Evolutionary conservation across 768 basidiomycete genomes (phyloP).

Genomic region (Amyloporia xantha): DNA sequence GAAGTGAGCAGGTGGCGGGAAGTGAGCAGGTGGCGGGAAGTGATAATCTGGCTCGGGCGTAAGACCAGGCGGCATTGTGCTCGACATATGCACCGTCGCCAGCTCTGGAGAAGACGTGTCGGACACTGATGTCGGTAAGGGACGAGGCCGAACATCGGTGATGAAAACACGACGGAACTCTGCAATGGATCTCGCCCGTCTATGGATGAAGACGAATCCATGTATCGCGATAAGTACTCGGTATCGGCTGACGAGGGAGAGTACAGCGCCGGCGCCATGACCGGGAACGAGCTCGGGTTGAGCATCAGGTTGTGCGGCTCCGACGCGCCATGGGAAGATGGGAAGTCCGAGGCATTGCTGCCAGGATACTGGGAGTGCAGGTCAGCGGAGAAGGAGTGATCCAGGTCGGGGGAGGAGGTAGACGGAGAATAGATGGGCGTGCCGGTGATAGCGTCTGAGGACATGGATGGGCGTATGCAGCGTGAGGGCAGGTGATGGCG

Average conservation of each 20-base stretch:
- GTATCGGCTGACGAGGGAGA: conserved; percentile 3
- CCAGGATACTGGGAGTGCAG: conserved; percentile 2
- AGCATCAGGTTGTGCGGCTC: neutral
- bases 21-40: too few species aligned
- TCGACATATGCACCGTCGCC: neutral
- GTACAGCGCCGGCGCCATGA: neutral
- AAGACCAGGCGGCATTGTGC: neutral
- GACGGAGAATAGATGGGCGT: neutral
- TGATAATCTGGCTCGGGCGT: neutral
- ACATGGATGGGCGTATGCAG: conserved; percentile 1
- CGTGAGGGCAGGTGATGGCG: neutral
- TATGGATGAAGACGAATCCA: neutral
- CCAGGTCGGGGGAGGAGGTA: neutral
- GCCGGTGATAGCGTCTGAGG: neutral
- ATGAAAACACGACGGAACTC: neutral
- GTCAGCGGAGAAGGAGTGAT: neutral
- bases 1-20: too few species aligned
- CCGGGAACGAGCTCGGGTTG: neutral
- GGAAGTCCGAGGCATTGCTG: neutral
- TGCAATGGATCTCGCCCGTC: neutral
- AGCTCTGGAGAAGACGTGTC: neutral
- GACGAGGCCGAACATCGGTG: neutral
- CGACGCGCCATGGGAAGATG: neutral
- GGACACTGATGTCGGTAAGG: neutral
- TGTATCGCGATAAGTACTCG: neutral